These are phyloP conservation scores for Syzygium syzygioides DNA, from an alignment of 441 rosid species.

Conservation along the genomic window DNA sequence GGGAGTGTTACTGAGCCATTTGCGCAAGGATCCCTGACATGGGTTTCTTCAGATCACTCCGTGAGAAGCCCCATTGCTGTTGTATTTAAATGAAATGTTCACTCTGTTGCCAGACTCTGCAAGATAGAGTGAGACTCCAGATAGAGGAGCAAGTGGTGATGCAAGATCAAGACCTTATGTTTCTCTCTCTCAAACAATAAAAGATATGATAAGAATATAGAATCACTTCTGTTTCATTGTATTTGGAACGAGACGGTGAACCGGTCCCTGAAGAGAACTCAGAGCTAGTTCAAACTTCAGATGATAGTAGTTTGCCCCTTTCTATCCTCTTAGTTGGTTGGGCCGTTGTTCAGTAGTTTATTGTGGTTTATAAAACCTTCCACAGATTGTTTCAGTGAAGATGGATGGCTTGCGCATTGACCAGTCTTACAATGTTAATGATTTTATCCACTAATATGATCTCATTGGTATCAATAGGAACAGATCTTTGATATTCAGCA, in stretches of 20 bases:
- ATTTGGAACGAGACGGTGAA: neutral
- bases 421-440: neutral
- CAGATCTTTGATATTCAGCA: neutral
- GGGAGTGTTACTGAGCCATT: neutral
- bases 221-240: neutral
- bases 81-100: neutral
- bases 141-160: neutral
- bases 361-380: neutral
- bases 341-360: neutral
- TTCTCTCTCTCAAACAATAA: neutral
- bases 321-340: neutral
- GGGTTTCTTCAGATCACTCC: neutral
- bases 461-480: neutral
- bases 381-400: no score
- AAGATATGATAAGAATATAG: neutral
- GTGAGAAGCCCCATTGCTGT: slow-evolving; percentile 11
- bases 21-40: slow-evolving; percentile 5
- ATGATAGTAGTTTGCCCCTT: neutral
- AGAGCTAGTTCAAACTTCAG: neutral
- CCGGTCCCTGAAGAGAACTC: neutral
- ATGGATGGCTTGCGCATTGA: neutral
- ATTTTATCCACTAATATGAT: neutral
- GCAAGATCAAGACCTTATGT: neutral
- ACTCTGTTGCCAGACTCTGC: neutral
- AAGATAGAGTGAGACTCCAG: neutral